These are phyloP conservation scores for Solanum ossicruentum DNA, from an alignment of 257 asterid genomes.

Conservation along the genomic window DNA sequence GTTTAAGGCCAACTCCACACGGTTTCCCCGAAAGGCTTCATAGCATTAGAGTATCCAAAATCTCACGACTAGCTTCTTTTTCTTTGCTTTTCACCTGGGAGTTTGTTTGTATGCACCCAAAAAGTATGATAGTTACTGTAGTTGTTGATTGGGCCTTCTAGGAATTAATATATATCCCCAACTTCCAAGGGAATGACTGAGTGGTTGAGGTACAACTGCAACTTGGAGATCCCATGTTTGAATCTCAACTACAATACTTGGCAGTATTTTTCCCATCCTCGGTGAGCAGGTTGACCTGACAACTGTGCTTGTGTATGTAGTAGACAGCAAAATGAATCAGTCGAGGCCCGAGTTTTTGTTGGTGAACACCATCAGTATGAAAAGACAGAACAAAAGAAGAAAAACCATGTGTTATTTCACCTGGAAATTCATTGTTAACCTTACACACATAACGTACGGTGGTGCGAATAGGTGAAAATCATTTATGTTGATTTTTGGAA, in stretches of 20 bases:
- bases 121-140: not conserved
- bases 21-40: not conserved
- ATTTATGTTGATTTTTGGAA: not conserved
- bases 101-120: not conserved
- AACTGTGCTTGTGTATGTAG: not conserved
- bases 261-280: not conserved
- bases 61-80: not conserved
- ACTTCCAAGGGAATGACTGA: not conserved
- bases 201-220: not conserved
- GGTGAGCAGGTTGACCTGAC: not conserved
- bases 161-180: not conserved
- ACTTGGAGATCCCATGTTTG: not conserved
- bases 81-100: not conserved
- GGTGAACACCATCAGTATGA: not conserved
- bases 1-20: not conserved
- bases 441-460: not conserved
- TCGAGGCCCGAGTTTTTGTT: not conserved
- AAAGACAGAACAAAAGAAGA: not conserved
- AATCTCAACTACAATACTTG: not conserved
- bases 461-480: not conserved
- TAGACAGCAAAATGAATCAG: not conserved
- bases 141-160: not conserved
- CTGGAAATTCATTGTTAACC: not conserved
- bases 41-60: not conserved
- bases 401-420: not conserved